Conservation (phyloP, 2,329 filamentous ascomycete genomes). For the Calonectria honghensis region DNA sequence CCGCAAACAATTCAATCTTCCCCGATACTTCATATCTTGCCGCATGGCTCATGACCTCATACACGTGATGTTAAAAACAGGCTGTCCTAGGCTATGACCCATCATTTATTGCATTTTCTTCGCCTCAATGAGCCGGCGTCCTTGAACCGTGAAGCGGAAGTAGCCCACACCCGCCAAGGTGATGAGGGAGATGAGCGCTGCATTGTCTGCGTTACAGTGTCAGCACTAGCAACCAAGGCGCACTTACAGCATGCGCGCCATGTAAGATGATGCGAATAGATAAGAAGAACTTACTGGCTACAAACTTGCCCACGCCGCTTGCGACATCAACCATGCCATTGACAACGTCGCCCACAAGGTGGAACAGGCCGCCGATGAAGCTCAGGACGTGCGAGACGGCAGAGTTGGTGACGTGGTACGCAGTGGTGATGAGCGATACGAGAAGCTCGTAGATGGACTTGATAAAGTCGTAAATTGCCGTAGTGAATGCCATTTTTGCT, state of each 20-base stretch:
- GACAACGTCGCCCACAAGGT: constrained; percentile 60
- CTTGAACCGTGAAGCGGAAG: constrained; percentile 59
- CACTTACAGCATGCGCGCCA: neutral
- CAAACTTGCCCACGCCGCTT: constrained; percentile 63
- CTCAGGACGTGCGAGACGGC: constrained; percentile 58
- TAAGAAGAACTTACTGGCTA: constrained; percentile 58
- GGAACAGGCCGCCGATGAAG: constrained; percentile 62
- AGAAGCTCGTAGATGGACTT: constrained; percentile 66
- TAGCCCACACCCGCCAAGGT: constrained; percentile 59
- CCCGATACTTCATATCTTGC: neutral
- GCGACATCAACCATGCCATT: constrained; percentile 61
- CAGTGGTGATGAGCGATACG: constrained; percentile 60
- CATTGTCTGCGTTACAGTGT: constrained; percentile 57
- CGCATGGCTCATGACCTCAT: neutral
- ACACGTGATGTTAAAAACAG: neutral
- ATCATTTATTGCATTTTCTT: constrained; percentile 46
- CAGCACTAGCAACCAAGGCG: neutral
- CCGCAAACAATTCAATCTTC: neutral
- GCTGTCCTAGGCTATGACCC: neutral
- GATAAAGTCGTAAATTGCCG: constrained; percentile 62
- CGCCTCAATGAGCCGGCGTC: constrained; percentile 58
- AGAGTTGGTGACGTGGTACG: constrained; percentile 59
- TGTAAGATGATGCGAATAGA: neutral
- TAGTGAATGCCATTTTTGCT: constrained; percentile 58
- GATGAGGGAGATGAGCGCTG: constrained; percentile 59